Conservation (phyloP, 129 eudicot species). For the Cynara cardunculus region DNA sequence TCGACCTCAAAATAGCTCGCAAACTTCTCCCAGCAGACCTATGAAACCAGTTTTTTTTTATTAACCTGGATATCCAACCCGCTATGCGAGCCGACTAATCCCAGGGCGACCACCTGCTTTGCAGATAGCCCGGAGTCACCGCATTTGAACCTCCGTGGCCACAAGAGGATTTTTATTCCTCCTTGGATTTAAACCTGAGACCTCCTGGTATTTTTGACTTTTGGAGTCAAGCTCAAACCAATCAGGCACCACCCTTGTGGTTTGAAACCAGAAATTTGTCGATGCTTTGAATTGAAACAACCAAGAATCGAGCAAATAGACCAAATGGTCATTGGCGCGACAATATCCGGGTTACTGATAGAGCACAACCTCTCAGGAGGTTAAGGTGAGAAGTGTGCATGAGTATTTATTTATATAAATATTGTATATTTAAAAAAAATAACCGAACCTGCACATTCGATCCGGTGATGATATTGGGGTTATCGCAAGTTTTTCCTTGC, state of each 20-base stretch:
- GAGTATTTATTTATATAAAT: no score
- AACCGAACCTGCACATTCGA: constrained; percentile 67
- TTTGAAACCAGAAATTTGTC: not conserved
- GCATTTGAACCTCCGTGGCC: no score
- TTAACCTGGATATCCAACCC: no score
- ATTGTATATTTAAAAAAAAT: not conserved
- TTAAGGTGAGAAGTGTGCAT: not conserved
- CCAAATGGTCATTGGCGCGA: no score
- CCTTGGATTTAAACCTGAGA: no score
- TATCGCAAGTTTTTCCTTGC: constrained; percentile 53
- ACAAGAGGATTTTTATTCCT: no score
- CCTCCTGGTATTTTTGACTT: no score
- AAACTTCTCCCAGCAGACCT: constrained; percentile 90
- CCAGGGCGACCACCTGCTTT: no score
- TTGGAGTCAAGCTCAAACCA: no score
- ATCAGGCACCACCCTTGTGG: no score
- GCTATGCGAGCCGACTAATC: no score
- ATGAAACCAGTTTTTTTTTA: not conserved
- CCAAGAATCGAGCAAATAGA: not conserved
- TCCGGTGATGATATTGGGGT: constrained; percentile 73
- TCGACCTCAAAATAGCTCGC: constrained; percentile 82
- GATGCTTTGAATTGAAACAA: not conserved
- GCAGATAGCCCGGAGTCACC: no score
- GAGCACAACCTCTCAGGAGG: not conserved
- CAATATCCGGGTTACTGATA: not conserved